Conservation (phyloP, 257 asterid genomes). For the Solanum ossicruentum region DNA sequence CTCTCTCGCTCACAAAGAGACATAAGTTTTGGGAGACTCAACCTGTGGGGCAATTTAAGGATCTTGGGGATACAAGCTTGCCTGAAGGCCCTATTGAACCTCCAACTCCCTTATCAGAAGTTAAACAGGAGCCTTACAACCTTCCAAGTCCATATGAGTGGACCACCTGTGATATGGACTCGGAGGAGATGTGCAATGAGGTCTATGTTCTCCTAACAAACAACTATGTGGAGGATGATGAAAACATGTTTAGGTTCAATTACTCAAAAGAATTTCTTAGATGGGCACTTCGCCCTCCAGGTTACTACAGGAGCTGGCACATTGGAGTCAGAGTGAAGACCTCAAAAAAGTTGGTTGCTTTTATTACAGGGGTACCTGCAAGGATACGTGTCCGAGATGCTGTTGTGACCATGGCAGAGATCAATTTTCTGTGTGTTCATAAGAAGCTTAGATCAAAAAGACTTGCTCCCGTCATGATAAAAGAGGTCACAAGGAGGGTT, state of each 20-base stretch:
- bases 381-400: conserved; percentile 56
- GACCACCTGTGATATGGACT: conserved; percentile 68
- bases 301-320: conserved; percentile 66
- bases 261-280: conserved; percentile 80
- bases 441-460: conserved; percentile 86
- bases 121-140: conserved; percentile 78
- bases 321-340: conserved; percentile 74
- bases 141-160: conserved; percentile 79
- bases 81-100: conserved; percentile 80
- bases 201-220: conserved; percentile 55
- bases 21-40: conserved; percentile 95
- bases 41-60: conserved; percentile 87
- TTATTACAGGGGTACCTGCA: conserved; percentile 82
- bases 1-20: conserved; percentile 52
- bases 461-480: conserved; percentile 86
- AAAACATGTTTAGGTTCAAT: conserved; percentile 77
- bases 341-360: conserved; percentile 75
- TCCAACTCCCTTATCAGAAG: conserved; percentile 60
- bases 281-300: conserved; percentile 90
- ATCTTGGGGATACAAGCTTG: conserved; percentile 50
- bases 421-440: conserved; percentile 74
- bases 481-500: conserved; percentile 78
- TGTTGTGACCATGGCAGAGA: conserved; percentile 70
- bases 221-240: conserved; percentile 79
- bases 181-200: conserved; percentile 63